phyloP scores from a whole-genome alignment of 176 grass and related monocot species.

The bread wheat (Triticum aestivum) region IWGSC_CS_RefSeq_v2.1 NC_057802.1:438131330-438131829 shows the following conservation, averaged over 20 bases:
- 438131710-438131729: slow-evolving; percentile 35
- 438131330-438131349: slow-evolving; percentile 89
- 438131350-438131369: slow-evolving; percentile 98
- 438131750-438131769: slow-evolving; percentile 12
- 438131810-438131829: background rate
- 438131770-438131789: background rate
- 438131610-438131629: background rate
- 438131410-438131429: slow-evolving; percentile 81
- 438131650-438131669: slow-evolving; percentile 12
- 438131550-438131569: background rate
- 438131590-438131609: slow-evolving; percentile 1
- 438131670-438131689: slow-evolving; percentile 37
- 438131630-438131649: background rate
- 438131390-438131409: slow-evolving; percentile 66
- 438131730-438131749: background rate
- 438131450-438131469: slow-evolving; percentile 58
- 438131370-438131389: slow-evolving; percentile 86
- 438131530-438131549: slow-evolving; percentile 20
- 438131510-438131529: slow-evolving; percentile 39
- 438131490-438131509: slow-evolving; percentile 18
- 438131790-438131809: background rate
- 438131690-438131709: background rate
- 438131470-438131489: slow-evolving; percentile 14
- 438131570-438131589: background rate
- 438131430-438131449: slow-evolving; percentile 82